Evolutionary conservation across 1,284 basidiomycete species (phyloP).

Genomic region (Bjerkandera adusta): DNA sequence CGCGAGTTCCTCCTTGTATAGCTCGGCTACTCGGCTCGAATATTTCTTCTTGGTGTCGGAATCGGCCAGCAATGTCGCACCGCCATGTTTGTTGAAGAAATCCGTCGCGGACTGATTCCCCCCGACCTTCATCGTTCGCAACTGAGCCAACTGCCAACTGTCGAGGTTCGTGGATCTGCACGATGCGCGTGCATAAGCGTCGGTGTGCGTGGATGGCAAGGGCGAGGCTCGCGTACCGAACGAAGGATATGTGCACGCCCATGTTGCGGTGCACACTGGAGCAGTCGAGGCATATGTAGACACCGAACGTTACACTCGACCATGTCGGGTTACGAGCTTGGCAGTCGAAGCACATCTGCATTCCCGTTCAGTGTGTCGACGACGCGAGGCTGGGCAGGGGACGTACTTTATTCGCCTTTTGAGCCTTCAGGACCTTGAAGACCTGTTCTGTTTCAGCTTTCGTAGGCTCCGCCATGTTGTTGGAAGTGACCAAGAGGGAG

Average conservation of each 20-base stretch:
- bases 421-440: slow-evolving; percentile 73
- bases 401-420: slow-evolving; percentile 91
- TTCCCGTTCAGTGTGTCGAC: slow-evolving; percentile 1
- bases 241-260: slow-evolving; percentile 98
- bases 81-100: slow-evolving; percentile 90
- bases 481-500: too few relatives aligned
- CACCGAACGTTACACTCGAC: slow-evolving; percentile 94
- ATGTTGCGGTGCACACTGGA: slow-evolving; percentile 95
- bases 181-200: background rate
- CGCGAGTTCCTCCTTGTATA: slow-evolving; percentile 93
- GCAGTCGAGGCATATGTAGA: slow-evolving; percentile 98
- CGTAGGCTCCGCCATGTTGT: slow-evolving; percentile 69
- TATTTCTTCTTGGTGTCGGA: slow-evolving; percentile 90
- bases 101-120: slow-evolving; percentile 90
- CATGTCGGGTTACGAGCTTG: slow-evolving; percentile 96
- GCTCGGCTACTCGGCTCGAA: slow-evolving; percentile 75
- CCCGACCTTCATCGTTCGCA: slow-evolving; percentile 95
- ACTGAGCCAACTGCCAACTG: slow-evolving; percentile 88
- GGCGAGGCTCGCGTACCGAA: slow-evolving; percentile 76
- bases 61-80: slow-evolving; percentile 66
- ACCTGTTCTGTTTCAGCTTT: slow-evolving; percentile 78
- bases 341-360: slow-evolving; percentile 96
- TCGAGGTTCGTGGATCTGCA: slow-evolving; percentile 94
- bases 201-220: slow-evolving; percentile 3
- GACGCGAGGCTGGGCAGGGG: slow-evolving; percentile 18